Base-by-base conservation (phyloP, 1,139 yeast species). In the Kodamaea sp. region DNA sequence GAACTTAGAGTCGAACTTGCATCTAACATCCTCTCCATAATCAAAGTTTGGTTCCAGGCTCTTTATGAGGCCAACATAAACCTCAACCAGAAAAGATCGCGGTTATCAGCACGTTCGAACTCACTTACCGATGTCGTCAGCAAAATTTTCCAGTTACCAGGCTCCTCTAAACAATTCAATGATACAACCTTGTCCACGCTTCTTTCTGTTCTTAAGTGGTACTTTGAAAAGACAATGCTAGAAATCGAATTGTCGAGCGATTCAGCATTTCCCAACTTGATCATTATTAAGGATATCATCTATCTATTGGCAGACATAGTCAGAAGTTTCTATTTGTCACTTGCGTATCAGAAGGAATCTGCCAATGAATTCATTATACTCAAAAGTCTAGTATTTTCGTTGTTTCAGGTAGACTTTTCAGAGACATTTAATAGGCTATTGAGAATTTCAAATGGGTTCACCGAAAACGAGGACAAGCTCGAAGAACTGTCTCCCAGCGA, bases 281-380 rank as follows among this genome's bases (percentile, higher is more conserved):
- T 35, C 1, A 45, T 57, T n/a, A 45, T 63, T 9, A 63, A 61
- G 34, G 67, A 63, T 27, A 39, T 53, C 4, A 49, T 67, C 7
- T 45, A 46, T 15, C 44, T 63, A 31, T 30, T 65, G 10, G 51
- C 50, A 26, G 61, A 56, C 26, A 55, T 57, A n/a, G 47, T 62
- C 32, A 47, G 47, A 24, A 33, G 55, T 5, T 35, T 59, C 5
- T 52, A 41, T 32, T 39, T 36, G 24, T 46, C 57, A 7, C 37
- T 54, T 23, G 38, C 38, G 15, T 32, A 40, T 15, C 37, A 38
- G 19, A 34, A 47, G 13, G 42, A 43, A 2, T 32, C 45, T 2
- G 31, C 43, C 12, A 50, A 52, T 29, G 54, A 52, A 19, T 46
- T 41, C 16, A 38, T 43, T 20, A 47, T 50, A 5, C 34, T 50